Base-by-base conservation (phyloP, 2,329 filamentous ascomycete genomes). In the Aspergillus ochraceus region DNA sequence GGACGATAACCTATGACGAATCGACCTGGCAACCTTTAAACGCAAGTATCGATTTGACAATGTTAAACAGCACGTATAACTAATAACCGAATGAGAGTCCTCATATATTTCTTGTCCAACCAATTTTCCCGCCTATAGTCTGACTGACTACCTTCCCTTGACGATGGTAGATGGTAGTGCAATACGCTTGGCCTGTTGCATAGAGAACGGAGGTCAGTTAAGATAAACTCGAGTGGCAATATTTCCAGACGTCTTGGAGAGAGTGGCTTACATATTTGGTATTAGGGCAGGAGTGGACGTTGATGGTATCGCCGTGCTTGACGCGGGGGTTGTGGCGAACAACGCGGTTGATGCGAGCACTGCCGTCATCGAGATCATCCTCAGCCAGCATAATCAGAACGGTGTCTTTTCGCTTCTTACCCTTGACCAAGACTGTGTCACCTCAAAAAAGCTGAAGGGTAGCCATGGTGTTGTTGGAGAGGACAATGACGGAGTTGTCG, bases 381-480 rank as follows among this genome's bases (percentile, higher is more conserved):
- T 99, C 95, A 64, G 93, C 93, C 62, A 99, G 86, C 61, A 99
- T 95, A 73, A 99, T 98, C 74, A 99, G 84, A 61, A 98, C 95
- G 3, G 95, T 99, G 76, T 99, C 95, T 86, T 97, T 97, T 80
- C 95, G 88, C 90, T 98, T 99, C 88, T 99, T 99, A 80, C 95
- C 95, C 82, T 96, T 96, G 59, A 99, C 94, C 60, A 98, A 85
- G 57, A 99, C 95, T 67, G 95, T 99, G 77, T 99, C 95, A 69
- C 95, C 95, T 76, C 95, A 91, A 90, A 99, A 99, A 64, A 99
- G 89, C 83, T 97, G 92, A 67, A 99, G 89, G 62, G 90, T 88
- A 81, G 99, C 95, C 95, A 99, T 99, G 69, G 95, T 98, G 80
- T 95, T 93, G 84, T 97, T 97, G 60, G 95, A 97, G 61, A 99